A percentile compares a stretch with the other conserved stretches of the same genome.
These are phyloP conservation scores for Penicillium carneum DNA, from an alignment of 2,329 filamentous ascomycete species.

Conservation along the genomic window DNA sequence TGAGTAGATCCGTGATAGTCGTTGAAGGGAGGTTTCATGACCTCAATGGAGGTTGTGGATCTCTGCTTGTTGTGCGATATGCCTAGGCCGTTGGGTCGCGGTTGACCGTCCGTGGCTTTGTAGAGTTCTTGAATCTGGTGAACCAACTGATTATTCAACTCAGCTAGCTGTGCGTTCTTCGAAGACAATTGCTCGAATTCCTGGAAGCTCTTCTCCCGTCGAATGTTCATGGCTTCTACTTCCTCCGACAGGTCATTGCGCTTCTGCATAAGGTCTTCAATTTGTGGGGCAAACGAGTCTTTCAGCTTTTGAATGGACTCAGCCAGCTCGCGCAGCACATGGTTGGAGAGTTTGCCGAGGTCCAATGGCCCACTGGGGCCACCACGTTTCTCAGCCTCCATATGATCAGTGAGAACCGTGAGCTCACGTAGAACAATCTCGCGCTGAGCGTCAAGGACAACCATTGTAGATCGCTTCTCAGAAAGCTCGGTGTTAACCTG, in stretches of 20 bases:
- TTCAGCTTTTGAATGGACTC: constrained; percentile 73
- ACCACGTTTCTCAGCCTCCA: constrained; percentile 84
- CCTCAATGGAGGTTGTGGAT: constrained; percentile 55
- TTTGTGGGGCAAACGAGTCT: constrained; percentile 74
- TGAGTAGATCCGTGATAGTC: constrained; percentile 63
- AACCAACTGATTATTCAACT: constrained; percentile 94
- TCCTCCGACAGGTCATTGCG: constrained; percentile 85
- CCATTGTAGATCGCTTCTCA: constrained; percentile 95
- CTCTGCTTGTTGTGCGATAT: constrained; percentile 65
- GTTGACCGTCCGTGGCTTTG: constrained; percentile 68
- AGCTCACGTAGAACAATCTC: constrained; percentile 94
- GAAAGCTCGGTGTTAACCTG: constrained; percentile 84
- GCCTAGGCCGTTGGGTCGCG: constrained; percentile 63
- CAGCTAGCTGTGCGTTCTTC: constrained; percentile 91
- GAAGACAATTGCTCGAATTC: constrained; percentile 94
- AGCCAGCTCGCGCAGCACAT: constrained; percentile 68
- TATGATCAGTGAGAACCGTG: constrained; percentile 85
- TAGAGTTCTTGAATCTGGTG: constrained; percentile 93
- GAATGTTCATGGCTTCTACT: constrained; percentile 78
- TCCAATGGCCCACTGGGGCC: constrained; percentile 80
- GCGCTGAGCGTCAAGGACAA: constrained; percentile 88
- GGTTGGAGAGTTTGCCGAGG: constrained; percentile 71
- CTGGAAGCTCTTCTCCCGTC: constrained; percentile 90
- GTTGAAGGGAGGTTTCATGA: constrained; percentile 53
- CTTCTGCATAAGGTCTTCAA: constrained; percentile 89